Conservation (phyloP, 2,329 filamentous ascomycete genomes). For the Blumeriella jaapii region DNA sequence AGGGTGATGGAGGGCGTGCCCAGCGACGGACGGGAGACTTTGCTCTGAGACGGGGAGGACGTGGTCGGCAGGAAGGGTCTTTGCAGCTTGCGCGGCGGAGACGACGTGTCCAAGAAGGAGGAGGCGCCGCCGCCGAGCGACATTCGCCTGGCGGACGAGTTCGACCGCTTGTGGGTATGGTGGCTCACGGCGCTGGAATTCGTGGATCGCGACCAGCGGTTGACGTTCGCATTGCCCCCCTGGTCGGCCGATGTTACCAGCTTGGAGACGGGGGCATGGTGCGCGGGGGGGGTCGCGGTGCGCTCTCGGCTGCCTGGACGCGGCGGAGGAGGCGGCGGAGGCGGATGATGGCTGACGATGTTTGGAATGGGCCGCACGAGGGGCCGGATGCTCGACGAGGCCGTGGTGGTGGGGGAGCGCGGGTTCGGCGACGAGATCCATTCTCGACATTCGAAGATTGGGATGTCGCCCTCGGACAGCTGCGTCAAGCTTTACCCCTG, state of each 20-base stretch:
- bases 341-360: no score
- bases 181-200: conserved; percentile 13
- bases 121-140: conserved; percentile 13
- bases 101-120: conserved; percentile 12
- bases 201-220: conserved; percentile 20
- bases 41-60: conserved; percentile 12
- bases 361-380: no score
- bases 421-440: conserved; percentile 5
- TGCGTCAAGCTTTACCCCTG: no score
- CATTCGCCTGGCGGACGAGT: conserved; percentile 16
- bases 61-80: conserved; percentile 19
- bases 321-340: no score
- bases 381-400: neutral
- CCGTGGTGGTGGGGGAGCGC: conserved; percentile 4
- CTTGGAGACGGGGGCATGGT: conserved; percentile 14
- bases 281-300: conserved; percentile 4
- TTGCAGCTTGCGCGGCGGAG: conserved; percentile 18
- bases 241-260: conserved; percentile 15
- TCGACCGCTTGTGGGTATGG: conserved; percentile 12
- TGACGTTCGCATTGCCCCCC: conserved; percentile 17
- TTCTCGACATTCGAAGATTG: conserved; percentile 2
- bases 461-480: no score
- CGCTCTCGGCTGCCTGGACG: conserved; percentile 9
- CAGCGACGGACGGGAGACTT: conserved; percentile 9
- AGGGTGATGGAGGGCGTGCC: conserved; percentile 15